phyloP scores from a whole-genome alignment of 1,284 basidiomycete species.

The Tetrapyrgos nigripes region DNA sequence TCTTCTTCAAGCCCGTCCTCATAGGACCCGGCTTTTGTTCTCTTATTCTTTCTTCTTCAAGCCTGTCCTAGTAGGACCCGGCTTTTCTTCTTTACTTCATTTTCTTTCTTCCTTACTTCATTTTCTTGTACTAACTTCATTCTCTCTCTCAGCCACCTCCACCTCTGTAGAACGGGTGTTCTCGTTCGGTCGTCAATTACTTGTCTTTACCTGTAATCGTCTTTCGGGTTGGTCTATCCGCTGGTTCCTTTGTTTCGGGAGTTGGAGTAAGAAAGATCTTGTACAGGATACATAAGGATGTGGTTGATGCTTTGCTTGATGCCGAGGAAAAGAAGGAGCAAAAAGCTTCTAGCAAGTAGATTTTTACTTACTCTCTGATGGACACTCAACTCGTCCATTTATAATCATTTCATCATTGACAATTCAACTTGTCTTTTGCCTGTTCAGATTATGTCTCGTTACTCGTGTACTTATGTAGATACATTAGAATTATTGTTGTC shows the following conservation, averaged over 20 bases:
- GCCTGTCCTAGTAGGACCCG: neutral
- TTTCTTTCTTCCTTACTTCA: no score
- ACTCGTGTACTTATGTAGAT: no score
- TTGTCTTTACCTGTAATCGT: conserved; percentile 22
- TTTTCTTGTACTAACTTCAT: no score
- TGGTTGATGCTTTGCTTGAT: neutral
- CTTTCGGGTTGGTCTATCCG: conserved; percentile 20
- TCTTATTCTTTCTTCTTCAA: neutral
- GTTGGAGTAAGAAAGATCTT: conserved; percentile 21
- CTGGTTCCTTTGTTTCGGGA: conserved; percentile 24
- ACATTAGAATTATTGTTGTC: no score
- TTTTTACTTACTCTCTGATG: no score
- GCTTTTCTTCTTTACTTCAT: neutral
- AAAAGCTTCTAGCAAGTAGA: no score
- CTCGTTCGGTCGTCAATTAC: conserved; percentile 18
- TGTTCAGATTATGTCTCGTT: no score
- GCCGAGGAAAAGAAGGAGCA: no score
- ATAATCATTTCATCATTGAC: no score
- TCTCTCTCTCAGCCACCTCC: conserved; percentile 22
- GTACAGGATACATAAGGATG: conserved; percentile 4
- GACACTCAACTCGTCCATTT: no score
- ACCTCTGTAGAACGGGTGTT: conserved; percentile 24
- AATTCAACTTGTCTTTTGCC: no score
- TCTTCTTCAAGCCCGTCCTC: neutral
- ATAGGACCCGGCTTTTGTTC: neutral